phyloP scores from a whole-genome alignment of 495 filamentous ascomycete genomes.

The Symbiotaphrina buchneri region DNA sequence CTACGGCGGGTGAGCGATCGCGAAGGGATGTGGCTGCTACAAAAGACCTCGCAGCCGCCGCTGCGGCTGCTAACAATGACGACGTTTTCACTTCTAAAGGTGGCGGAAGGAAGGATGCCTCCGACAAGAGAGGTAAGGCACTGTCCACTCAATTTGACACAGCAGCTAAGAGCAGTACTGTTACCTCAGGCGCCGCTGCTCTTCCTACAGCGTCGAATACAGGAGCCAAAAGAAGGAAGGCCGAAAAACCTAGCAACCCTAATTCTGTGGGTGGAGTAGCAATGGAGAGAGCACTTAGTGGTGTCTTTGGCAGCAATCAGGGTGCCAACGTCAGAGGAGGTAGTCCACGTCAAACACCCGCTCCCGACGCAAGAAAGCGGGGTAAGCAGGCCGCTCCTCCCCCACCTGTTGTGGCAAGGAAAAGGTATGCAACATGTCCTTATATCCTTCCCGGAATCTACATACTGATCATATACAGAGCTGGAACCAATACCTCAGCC shows the following conservation, averaged over 20 bases:
- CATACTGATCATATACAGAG: not conserved
- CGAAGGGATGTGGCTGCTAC: conserved; percentile 54
- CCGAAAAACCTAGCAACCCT: too few species aligned
- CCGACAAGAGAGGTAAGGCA: too few species aligned
- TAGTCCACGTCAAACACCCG: conserved; percentile 40
- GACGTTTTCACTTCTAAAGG: too few species aligned
- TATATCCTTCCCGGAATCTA: not conserved
- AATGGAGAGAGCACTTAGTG: conserved; percentile 52
- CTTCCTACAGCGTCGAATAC: too few species aligned
- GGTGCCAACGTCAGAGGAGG: conserved; percentile 25
- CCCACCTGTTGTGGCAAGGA: conserved; percentile 36
- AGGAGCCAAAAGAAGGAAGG: too few species aligned
- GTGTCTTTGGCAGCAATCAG: conserved; percentile 23
- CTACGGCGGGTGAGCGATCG: conserved; percentile 37
- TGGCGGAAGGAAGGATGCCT: too few species aligned
- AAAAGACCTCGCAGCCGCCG: conserved; percentile 39
- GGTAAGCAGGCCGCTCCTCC: conserved; percentile 37
- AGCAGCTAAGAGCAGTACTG: too few species aligned
- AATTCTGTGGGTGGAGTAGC: conserved; percentile 26
- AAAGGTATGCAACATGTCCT: conserved; percentile 30
- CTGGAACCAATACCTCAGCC: conserved; percentile 22
- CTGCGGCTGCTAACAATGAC: conserved; percentile 48
- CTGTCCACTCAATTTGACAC: too few species aligned
- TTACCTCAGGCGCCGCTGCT: conserved; percentile 12
- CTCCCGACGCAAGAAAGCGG: conserved; percentile 41